Percentiles rank a stretch among this genome's conserved stretches.
phyloP scores from a whole-genome alignment of 345 rosid species.

The Aethionema arabicum region DNA sequence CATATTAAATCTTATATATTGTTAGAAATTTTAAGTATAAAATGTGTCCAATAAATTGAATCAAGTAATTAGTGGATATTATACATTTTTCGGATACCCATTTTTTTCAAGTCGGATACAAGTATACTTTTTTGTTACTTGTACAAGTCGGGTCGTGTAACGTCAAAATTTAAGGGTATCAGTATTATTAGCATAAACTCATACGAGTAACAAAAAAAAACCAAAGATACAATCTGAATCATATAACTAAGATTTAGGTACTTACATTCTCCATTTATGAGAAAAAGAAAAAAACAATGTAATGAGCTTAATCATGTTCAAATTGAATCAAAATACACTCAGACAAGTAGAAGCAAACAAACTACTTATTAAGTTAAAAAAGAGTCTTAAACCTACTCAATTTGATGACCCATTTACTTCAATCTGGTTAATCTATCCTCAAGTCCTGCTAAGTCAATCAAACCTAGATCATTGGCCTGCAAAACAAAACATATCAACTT shows the following conservation, averaged over 20 bases:
- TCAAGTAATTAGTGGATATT: too few relatives aligned
- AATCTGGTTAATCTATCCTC: conserved; percentile 31
- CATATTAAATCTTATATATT: too few relatives aligned
- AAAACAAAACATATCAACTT: conserved; percentile 11
- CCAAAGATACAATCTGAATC: background rate
- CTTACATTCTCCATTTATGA: background rate
- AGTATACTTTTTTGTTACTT: too few relatives aligned
- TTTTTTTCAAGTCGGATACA: too few relatives aligned
- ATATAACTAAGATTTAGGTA: background rate
- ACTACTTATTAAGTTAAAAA: conserved; percentile 9
- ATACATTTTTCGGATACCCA: too few relatives aligned
- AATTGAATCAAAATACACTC: conserved; percentile 4
- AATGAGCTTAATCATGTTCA: conserved; percentile 1
- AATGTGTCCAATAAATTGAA: too few relatives aligned
- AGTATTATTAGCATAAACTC: too few relatives aligned
- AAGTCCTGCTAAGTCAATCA: conserved; percentile 25
- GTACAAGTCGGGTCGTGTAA: too few relatives aligned
- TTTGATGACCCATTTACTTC: conserved; percentile 17
- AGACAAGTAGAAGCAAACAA: conserved; percentile 18
- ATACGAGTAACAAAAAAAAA: too few relatives aligned
- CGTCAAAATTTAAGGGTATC: too few relatives aligned
- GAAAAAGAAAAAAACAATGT: background rate
- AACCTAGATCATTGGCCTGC: conserved; percentile 49
- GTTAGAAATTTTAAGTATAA: too few relatives aligned
- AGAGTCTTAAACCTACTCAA: background rate